Evolutionary conservation across 495 filamentous ascomycete species (phyloP).

Genomic region (Podospora didyma): DNA sequence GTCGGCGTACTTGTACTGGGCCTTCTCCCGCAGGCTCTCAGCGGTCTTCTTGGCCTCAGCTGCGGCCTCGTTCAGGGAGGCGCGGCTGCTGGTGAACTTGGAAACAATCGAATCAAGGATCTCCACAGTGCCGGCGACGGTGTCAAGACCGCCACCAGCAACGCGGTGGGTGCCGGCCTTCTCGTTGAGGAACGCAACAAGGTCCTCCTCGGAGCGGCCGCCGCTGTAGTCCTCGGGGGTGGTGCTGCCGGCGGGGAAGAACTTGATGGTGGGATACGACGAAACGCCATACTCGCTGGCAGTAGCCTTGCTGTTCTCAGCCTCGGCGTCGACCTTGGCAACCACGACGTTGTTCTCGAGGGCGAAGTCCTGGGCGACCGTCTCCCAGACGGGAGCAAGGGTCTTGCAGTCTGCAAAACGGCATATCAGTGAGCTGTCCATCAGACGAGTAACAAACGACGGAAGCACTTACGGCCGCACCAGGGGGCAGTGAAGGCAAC

Average conservation of each 20-base stretch:
- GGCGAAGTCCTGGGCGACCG: constrained; percentile 75
- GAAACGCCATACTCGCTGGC: constrained; percentile 73
- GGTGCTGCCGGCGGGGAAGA: constrained; percentile 85
- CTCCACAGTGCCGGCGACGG: constrained; percentile 76
- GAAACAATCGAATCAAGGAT: constrained; percentile 68
- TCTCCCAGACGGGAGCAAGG: constrained; percentile 89
- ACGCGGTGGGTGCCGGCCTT: constrained; percentile 85
- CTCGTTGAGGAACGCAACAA: constrained; percentile 80
- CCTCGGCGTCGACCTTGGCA: constrained; percentile 92
- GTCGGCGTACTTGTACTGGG: constrained; percentile 68
- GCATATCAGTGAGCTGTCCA: constrained; percentile 22
- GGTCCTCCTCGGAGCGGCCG: constrained; percentile 70
- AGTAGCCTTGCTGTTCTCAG: constrained; percentile 72
- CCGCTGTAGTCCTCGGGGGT: constrained; percentile 69
- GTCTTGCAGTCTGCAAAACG: constrained; percentile 82
- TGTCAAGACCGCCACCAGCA: constrained; percentile 75
- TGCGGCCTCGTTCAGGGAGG: constrained; percentile 52
- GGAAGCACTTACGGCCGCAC: constrained; percentile 80
- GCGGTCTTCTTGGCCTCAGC: constrained; percentile 68
- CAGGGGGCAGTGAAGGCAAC: constrained; percentile 96
- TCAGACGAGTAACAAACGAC: background rate
- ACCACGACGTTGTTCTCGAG: constrained; percentile 74
- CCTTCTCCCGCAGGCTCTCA: constrained; percentile 56
- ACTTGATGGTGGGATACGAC: constrained; percentile 96
- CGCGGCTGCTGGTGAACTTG: constrained; percentile 60